Evolutionary conservation across 306 rosid genomes (phyloP), one percentile per base, ranked within the genome.

Genomic region (Castanea mollissima): DNA sequence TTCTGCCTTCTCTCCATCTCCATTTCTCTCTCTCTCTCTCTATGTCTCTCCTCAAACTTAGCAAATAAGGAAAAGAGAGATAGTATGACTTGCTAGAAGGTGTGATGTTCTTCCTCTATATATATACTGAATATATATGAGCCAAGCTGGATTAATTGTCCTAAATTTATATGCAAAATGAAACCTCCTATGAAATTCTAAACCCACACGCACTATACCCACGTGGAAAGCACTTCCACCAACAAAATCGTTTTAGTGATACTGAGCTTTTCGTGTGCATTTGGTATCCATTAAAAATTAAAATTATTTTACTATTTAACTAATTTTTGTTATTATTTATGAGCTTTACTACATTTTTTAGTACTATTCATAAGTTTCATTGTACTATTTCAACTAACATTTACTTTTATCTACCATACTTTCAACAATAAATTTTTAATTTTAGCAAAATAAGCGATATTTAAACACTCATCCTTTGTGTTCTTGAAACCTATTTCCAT

Each of bases 181-280:
- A 65, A 32, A 12, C 35, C 21, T 44, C 46, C 51, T 13, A 25
- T 7, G 10, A 55, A 74, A 65, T 71, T 34, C 18, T 3, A 55
- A 73, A 25, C 73, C 84, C 84, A 80, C 85, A 64, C 85, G 79
- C 74, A 75, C 52, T 62, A 77, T 55, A 55, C 74, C 75, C 85
- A 83, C 87, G 86, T 86, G 86, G 78, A 63, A 6, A 18, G 77
- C 79, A 77, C 83, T 76, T 70, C 59, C 84, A 59, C 76, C 72
- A 74, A 65, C 58, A 62, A 81, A 81, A 31, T 31, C 29, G 49
- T 49, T 49, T 29, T 35, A 35, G 72, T 18, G 72, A 18, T 68
- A 21, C 15, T 68, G 25, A 19, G 72, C 52, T 64, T 64, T 64
- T 25, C 27, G 27, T 25, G 27, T 25, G 27, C 27, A 2, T 25